Percentiles rank a stretch among this genome's conserved stretches.
Evolutionary conservation across 768 basidiomycete species (phyloP).

Genomic region (Macrolepiota fuliginosa): DNA sequence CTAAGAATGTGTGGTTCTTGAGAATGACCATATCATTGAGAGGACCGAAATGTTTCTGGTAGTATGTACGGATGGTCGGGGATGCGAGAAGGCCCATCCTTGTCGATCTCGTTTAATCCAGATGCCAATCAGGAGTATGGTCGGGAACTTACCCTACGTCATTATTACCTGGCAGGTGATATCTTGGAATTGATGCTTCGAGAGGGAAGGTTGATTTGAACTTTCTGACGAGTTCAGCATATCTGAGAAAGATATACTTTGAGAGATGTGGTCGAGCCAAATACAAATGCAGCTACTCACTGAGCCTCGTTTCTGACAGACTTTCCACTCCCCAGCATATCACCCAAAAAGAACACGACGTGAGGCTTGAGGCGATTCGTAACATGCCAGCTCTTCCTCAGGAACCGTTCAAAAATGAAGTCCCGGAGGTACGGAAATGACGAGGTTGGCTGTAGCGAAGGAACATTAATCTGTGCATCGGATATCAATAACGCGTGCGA

Average conservation of each 20-base stretch:
- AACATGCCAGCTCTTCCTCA: constrained; percentile 72
- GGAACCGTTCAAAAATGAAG: constrained; percentile 51
- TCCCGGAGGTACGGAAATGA: constrained; percentile 42
- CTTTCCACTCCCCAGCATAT: constrained; percentile 69
- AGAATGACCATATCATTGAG: constrained; percentile 61
- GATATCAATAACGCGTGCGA: constrained; percentile 65
- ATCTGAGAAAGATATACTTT: constrained; percentile 45
- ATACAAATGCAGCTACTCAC: constrained; percentile 24
- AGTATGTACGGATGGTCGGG: constrained; percentile 55
- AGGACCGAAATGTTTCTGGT: constrained; percentile 61
- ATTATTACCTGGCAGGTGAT: constrained; percentile 79
- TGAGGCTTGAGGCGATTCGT: constrained; percentile 56
- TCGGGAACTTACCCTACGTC: constrained; percentile 58
- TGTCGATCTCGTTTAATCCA: constrained; percentile 5
- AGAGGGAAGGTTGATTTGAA: constrained; percentile 63
- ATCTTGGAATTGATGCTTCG: constrained; percentile 36
- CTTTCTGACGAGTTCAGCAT: constrained; percentile 51
- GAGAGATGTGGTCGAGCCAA: neutral
- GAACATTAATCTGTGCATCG: constrained; percentile 61
- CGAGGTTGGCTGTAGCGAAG: constrained; percentile 34
- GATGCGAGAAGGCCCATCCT: constrained; percentile 56
- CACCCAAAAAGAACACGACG: constrained; percentile 72
- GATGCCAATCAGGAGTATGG: neutral
- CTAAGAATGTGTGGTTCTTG: constrained; percentile 69
- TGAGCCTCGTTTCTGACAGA: constrained; percentile 43